Evolutionary conservation across 2,329 filamentous ascomycete species (phyloP).

Genomic region (Onygena corvina): DNA sequence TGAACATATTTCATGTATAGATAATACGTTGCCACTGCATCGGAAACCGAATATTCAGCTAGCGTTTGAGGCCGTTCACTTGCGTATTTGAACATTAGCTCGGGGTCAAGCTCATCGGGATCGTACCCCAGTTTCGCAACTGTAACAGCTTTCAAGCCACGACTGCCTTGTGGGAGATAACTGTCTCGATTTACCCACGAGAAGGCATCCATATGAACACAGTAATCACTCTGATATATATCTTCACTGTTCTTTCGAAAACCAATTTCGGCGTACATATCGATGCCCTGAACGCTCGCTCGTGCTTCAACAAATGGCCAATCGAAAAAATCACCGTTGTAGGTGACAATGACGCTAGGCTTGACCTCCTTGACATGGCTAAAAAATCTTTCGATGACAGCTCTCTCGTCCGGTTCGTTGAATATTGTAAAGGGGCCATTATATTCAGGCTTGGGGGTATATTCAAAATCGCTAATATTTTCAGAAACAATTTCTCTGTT

Average conservation of each 20-base stretch:
- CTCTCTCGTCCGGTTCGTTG: slow-evolving; percentile 91
- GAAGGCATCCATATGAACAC: slow-evolving; percentile 97
- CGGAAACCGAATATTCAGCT: slow-evolving; percentile 96
- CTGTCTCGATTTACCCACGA: slow-evolving; percentile 98
- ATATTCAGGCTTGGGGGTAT: slow-evolving; percentile 94
- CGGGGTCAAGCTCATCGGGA: slow-evolving; percentile 91
- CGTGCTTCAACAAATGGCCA: slow-evolving; percentile 96
- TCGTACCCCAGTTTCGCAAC: slow-evolving; percentile 97
- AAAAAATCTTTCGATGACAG: slow-evolving; percentile 81
- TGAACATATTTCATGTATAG: slow-evolving; percentile 99
- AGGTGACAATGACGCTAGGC: slow-evolving; percentile 96
- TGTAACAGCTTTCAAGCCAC: slow-evolving; percentile 93
- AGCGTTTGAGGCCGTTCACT: slow-evolving; percentile 83
- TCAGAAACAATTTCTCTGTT: slow-evolving; percentile 96
- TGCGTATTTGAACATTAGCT: slow-evolving; percentile 87
- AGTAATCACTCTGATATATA: slow-evolving; percentile 90
- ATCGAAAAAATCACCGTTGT: slow-evolving; percentile 99
- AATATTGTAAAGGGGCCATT: slow-evolving; percentile 93
- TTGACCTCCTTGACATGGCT: slow-evolving; percentile 86
- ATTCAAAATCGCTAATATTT: slow-evolving; percentile 95
- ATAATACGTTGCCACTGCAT: slow-evolving; percentile 97
- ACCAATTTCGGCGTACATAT: slow-evolving; percentile 98
- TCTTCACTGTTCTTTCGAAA: slow-evolving; percentile 93
- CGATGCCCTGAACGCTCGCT: slow-evolving; percentile 86
- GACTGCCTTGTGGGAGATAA: slow-evolving; percentile 91